Percentiles rank a stretch among this genome's conserved stretches.
Conservation (phyloP, 1,284 basidiomycete genomes). For the Pseudozyma sp. region DNA sequence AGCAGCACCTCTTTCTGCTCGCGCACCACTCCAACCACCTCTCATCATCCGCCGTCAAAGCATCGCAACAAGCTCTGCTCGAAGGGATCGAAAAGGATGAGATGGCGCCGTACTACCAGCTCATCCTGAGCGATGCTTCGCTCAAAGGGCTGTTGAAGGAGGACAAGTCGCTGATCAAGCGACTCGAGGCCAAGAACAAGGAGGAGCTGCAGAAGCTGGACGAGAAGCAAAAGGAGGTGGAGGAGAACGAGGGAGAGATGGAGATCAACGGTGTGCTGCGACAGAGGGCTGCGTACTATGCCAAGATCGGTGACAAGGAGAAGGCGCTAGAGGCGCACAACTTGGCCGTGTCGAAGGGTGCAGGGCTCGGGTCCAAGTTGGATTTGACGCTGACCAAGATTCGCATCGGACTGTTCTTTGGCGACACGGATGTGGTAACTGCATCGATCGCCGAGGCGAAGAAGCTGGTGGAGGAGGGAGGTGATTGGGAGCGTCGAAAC, state of each 20-base stretch:
- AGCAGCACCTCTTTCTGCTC: conserved; percentile 66
- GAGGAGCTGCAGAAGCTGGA: conserved; percentile 83
- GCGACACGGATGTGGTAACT: conserved; percentile 81
- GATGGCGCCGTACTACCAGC: conserved; percentile 66
- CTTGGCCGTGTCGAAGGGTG: conserved; percentile 88
- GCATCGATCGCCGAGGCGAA: conserved; percentile 83
- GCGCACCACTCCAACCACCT: conserved; percentile 45
- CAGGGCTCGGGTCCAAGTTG: conserved; percentile 90
- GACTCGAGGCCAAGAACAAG: conserved; percentile 81
- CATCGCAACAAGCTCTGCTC: conserved; percentile 77
- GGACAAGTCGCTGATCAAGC: conserved; percentile 76
- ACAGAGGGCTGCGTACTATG: conserved; percentile 86
- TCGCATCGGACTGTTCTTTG: conserved; percentile 91
- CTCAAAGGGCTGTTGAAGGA: conserved; percentile 65
- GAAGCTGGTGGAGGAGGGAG: conserved; percentile 89
- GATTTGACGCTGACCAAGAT: conserved; percentile 90
- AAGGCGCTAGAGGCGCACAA: conserved; percentile 79
- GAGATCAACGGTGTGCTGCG: conserved; percentile 89
- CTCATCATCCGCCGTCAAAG: conserved; percentile 60
- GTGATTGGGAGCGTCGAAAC: conserved; percentile 97
- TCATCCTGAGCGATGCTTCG: conserved; percentile 63
- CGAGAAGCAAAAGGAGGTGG: conserved; percentile 82
- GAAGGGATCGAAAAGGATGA: conserved; percentile 83
- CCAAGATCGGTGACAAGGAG: conserved; percentile 87
- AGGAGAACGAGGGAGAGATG: conserved; percentile 91